These are phyloP conservation scores for Spathaspora girioi DNA, from an alignment of 805 yeast species.

Conservation along the genomic window DNA sequence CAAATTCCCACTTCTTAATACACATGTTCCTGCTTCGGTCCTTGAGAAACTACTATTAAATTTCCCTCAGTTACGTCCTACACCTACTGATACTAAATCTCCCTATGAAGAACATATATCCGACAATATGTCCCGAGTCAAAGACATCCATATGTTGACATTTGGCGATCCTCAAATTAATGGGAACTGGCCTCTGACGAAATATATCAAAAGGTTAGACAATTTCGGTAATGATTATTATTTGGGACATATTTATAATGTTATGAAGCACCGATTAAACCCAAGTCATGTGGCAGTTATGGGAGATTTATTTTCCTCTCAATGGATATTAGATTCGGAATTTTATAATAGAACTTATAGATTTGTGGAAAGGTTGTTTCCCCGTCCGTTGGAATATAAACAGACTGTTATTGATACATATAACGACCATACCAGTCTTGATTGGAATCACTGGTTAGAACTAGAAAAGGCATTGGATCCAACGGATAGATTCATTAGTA, in stretches of 20 bases:
- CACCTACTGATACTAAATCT: conserved; percentile 6
- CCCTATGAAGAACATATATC: conserved; percentile 8
- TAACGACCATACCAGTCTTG: conserved; percentile 48
- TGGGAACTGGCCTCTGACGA: conserved; percentile 74
- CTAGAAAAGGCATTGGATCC: conserved; percentile 39
- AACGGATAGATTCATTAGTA: conserved; percentile 27
- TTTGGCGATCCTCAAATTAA: conserved; percentile 98
- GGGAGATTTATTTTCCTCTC: conserved; percentile 92
- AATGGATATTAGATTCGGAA: conserved; percentile 90
- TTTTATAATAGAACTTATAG: conserved; percentile 76
- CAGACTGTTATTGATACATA: conserved; percentile 46
- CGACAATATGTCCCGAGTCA: conserved; percentile 13
- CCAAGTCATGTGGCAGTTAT: conserved; percentile 85
- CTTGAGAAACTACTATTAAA: conserved; percentile 14
- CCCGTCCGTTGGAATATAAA: conserved; percentile 51
- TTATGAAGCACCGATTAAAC: conserved; percentile 56
- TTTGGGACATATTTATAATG: conserved; percentile 74
- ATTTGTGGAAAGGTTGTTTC: conserved; percentile 66
- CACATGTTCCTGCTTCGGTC: conserved; percentile 10
- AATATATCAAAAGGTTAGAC: conserved; percentile 72
- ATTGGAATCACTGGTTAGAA: conserved; percentile 48
- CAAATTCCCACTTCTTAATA: conserved; percentile 5
- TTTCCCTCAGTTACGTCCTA: conserved; percentile 14
- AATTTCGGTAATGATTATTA: conserved; percentile 87
- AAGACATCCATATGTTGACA: conserved; percentile 65